phyloP scores from a whole-genome alignment of 2,329 filamentous ascomycete species.

The Acrodontium crateriforme region DNA sequence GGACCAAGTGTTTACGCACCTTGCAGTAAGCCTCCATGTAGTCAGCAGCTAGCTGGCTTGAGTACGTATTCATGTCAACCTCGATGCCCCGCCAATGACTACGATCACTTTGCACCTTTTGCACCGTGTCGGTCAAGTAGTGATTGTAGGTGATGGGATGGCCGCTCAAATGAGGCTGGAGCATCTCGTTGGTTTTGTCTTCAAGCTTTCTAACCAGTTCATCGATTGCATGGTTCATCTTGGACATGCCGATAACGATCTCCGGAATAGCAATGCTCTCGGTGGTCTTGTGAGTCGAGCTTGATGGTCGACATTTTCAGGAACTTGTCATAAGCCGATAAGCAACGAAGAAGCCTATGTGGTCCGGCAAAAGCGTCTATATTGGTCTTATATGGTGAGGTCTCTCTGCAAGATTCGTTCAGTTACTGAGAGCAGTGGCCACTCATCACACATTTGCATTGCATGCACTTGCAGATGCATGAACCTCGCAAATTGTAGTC shows the following conservation, averaged over 20 bases:
- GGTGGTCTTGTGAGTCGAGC: too few relatives aligned
- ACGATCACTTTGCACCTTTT: conserved; percentile 16
- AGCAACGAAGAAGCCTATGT: too few relatives aligned
- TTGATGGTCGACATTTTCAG: too few relatives aligned
- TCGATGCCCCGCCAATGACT: conserved; percentile 6
- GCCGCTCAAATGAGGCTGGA: conserved; percentile 29
- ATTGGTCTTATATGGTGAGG: too few relatives aligned
- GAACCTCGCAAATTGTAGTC: too few relatives aligned
- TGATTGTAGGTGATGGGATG: conserved; percentile 27
- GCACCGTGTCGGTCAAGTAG: conserved; percentile 23
- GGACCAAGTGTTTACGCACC: conserved; percentile 13
- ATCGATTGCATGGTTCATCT: conserved; percentile 30
- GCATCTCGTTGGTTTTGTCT: conserved; percentile 31
- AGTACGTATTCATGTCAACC: conserved; percentile 22
- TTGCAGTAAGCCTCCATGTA: conserved; percentile 25
- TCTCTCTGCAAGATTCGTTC: too few relatives aligned
- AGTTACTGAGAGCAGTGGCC: too few relatives aligned
- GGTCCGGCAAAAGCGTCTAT: too few relatives aligned
- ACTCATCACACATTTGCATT: too few relatives aligned
- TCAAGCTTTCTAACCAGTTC: conserved; percentile 24
- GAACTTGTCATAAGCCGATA: too few relatives aligned
- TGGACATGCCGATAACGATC: conserved; percentile 25
- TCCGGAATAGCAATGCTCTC: conserved; percentile 26
- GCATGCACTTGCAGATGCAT: too few relatives aligned
- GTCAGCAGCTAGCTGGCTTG: conserved; percentile 24